Conservation (phyloP, 805 yeast species). For the Wickerhamomyces ciferrii region DNA sequence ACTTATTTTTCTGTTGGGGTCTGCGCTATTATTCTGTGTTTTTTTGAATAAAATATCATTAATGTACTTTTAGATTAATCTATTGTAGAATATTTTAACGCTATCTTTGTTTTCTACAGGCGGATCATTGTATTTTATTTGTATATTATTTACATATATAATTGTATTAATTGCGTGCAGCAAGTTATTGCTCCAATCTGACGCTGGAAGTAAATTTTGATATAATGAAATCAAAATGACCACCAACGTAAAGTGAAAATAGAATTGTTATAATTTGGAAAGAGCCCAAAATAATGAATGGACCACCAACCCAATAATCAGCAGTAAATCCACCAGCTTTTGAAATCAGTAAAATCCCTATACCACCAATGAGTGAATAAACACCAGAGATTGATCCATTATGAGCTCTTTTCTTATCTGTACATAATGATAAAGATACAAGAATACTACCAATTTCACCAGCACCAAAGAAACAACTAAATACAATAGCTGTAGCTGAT, state of each 20-base stretch:
- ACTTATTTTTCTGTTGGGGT: constrained; percentile 17
- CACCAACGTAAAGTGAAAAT: constrained; percentile 14
- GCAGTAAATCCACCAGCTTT: constrained; percentile 59
- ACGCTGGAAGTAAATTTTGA: constrained; percentile 4
- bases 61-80: background rate
- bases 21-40: constrained; percentile 16
- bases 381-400: constrained; percentile 69
- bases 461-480: constrained; percentile 46
- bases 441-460: constrained; percentile 61
- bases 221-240: constrained; percentile 12
- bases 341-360: constrained; percentile 57
- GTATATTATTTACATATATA: too few species aligned
- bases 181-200: constrained; percentile 4
- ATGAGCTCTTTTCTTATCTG: constrained; percentile 36
- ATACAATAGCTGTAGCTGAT: constrained; percentile 26
- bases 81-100: background rate
- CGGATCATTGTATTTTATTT: too few species aligned
- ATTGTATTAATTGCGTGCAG: too few species aligned
- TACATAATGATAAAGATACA: constrained; percentile 57
- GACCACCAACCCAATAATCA: constrained; percentile 52
- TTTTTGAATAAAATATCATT: constrained; percentile 15
- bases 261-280: constrained; percentile 28
- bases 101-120: too few species aligned
- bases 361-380: constrained; percentile 61
- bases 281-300: constrained; percentile 48